Evolutionary conservation across 306 rosid species (phyloP).

Genomic region (Fragaria vesca): DNA sequence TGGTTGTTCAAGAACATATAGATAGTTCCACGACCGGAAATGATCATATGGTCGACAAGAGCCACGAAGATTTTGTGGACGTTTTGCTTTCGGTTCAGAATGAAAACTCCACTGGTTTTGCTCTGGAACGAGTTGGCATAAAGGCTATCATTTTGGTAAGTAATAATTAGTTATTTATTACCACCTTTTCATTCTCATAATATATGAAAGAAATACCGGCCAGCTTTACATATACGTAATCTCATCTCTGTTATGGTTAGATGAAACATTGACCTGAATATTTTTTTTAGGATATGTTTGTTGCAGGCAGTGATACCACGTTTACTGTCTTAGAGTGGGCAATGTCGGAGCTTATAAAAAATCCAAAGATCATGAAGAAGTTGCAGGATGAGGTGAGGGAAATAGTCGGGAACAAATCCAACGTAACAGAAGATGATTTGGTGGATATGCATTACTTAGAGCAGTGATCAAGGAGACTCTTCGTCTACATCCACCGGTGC

Average conservation of each 20-base stretch:
- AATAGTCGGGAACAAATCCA: not conserved
- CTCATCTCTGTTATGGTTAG: no score
- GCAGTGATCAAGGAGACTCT: not conserved
- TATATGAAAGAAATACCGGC: no score
- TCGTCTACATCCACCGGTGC: not conserved
- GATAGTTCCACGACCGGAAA: not conserved
- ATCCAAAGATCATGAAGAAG: conserved; percentile 1
- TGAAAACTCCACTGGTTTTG: conserved; percentile 20
- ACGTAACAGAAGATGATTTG: not conserved
- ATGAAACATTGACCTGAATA: not conserved
- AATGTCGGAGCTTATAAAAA: not conserved
- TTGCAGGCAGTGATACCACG: not conserved
- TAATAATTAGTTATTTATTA: no score
- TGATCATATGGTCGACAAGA: not conserved
- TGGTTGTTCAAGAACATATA: not conserved
- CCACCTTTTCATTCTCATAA: not conserved
- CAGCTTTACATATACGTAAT: no score
- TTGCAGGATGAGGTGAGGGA: not conserved
- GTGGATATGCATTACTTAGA: not conserved
- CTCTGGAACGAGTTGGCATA: not conserved
- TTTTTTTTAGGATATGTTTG: not conserved
- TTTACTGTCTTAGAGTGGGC: not conserved
- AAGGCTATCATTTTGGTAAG: not conserved
- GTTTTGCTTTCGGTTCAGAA: not conserved
- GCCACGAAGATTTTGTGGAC: not conserved